A percentile compares a stretch with the other conserved stretches of the same genome.
These are phyloP conservation scores for Leptographium galeiforme DNA, from an alignment of 2,329 filamentous ascomycete species.

Conservation along the genomic window DNA sequence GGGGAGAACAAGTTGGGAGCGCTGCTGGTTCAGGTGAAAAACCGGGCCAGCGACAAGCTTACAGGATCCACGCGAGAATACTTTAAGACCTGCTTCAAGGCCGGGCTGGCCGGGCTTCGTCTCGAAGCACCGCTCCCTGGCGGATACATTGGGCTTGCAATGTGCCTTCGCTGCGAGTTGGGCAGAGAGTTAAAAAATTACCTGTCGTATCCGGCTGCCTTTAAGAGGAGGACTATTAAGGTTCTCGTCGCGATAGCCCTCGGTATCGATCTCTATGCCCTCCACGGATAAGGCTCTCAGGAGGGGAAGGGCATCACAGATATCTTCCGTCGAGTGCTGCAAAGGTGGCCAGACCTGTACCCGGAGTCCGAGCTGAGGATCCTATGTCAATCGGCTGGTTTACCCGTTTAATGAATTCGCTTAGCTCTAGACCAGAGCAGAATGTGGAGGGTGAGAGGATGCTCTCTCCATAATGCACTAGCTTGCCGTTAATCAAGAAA, in stretches of 20 bases:
- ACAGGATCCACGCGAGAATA: neutral
- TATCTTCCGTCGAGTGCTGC: neutral
- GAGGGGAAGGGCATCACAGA: neutral
- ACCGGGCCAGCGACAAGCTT: neutral
- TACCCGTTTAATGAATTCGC: neutral
- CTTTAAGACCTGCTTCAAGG: neutral
- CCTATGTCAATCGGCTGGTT: neutral
- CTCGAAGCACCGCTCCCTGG: neutral
- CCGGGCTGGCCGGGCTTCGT: neutral
- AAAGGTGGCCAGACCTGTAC: neutral
- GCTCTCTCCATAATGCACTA: too few relatives aligned
- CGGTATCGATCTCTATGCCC: neutral
- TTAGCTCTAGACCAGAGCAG: neutral
- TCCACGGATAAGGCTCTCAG: neutral
- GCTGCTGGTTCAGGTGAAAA: neutral
- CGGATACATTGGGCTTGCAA: neutral
- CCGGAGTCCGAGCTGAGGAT: neutral
- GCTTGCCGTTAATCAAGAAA: too few relatives aligned
- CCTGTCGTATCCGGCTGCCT: neutral
- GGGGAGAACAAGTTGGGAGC: neutral
- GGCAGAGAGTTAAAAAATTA: neutral
- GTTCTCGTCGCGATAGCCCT: neutral
- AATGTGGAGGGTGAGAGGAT: neutral
- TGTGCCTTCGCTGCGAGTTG: neutral
- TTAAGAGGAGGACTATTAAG: neutral